Percentiles rank a stretch among this genome's conserved stretches.
These are phyloP conservation scores for Daedalea quercina DNA, from an alignment of 768 basidiomycete species.

Conservation along the genomic window DNA sequence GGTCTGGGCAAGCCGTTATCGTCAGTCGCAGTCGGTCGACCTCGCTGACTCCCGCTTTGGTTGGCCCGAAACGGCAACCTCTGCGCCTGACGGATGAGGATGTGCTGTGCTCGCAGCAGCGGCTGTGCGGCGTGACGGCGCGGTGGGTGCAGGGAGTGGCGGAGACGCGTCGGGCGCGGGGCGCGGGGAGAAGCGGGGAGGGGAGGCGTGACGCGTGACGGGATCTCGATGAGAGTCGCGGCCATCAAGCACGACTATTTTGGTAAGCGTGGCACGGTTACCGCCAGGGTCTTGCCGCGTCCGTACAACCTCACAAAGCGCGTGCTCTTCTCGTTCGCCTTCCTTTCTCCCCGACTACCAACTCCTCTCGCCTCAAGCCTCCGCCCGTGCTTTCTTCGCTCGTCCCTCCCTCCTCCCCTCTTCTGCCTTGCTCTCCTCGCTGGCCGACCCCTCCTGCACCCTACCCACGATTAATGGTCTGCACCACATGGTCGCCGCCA, in stretches of 20 bases:
- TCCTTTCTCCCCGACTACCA: conserved; percentile 15
- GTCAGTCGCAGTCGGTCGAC: background rate
- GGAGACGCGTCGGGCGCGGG: background rate
- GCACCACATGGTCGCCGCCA: conserved; percentile 23
- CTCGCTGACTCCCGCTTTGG: no score
- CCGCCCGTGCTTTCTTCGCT: conserved; percentile 8
- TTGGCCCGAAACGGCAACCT: no score
- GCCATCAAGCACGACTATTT: conserved; percentile 25
- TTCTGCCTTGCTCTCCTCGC: conserved; percentile 22
- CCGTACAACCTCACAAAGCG: conserved; percentile 16
- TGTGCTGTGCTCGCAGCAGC: no score
- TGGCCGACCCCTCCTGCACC: conserved; percentile 21
- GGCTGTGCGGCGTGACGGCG: background rate
- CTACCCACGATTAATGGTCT: conserved; percentile 23
- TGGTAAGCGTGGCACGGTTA: conserved; percentile 25
- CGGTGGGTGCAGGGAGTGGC: background rate
- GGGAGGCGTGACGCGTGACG: conserved; percentile 6
- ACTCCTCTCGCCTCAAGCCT: background rate
- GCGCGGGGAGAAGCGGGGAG: background rate
- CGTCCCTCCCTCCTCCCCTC: conserved; percentile 20
- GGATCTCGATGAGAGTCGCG: conserved; percentile 26
- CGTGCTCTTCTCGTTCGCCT: conserved; percentile 18
- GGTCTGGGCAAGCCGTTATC: conserved; percentile 1
- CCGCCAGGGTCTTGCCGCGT: conserved; percentile 16
- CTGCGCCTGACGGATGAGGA: no score